Conservation (phyloP, 495 filamentous ascomycete species). For the Lasiosphaeria miniovina region DNA sequence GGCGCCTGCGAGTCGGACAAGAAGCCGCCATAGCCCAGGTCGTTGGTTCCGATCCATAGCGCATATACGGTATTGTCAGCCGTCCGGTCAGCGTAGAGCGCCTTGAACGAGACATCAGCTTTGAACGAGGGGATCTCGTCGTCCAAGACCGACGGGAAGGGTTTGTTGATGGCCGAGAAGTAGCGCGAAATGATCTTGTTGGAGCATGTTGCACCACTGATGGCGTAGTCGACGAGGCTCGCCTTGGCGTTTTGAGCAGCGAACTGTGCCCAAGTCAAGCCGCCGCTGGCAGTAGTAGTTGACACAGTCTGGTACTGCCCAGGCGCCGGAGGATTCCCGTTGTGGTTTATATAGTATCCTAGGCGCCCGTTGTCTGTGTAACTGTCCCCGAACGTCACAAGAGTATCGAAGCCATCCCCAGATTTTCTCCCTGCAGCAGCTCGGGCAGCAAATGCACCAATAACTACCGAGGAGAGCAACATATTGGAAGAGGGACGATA, state of each 20-base stretch:
- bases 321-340: slow-evolving; percentile 57
- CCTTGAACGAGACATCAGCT: slow-evolving; percentile 53
- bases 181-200: slow-evolving; percentile 59
- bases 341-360: slow-evolving; percentile 55
- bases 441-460: slow-evolving; percentile 21
- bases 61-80: slow-evolving; percentile 63
- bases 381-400: slow-evolving; percentile 64
- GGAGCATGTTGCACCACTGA: slow-evolving; percentile 66
- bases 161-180: slow-evolving; percentile 43
- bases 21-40: slow-evolving; percentile 62
- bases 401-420: slow-evolving; percentile 25
- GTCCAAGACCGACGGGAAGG: slow-evolving; percentile 60
- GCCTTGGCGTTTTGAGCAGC: slow-evolving; percentile 53
- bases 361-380: slow-evolving; percentile 70
- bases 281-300: slow-evolving; percentile 56
- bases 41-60: slow-evolving; percentile 79
- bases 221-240: slow-evolving; percentile 70
- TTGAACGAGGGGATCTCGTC: slow-evolving; percentile 69
- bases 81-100: slow-evolving; percentile 49
- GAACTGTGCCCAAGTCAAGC: slow-evolving; percentile 65
- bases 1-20: slow-evolving; percentile 58
- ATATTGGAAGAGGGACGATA: slow-evolving; percentile 18
- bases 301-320: slow-evolving; percentile 47
- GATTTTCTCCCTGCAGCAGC: slow-evolving; percentile 10
- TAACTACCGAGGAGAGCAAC: slow-evolving; percentile 24